Evolutionary conservation across 768 basidiomycete genomes (phyloP).

Genomic region (Leccinellum rugosiceps): DNA sequence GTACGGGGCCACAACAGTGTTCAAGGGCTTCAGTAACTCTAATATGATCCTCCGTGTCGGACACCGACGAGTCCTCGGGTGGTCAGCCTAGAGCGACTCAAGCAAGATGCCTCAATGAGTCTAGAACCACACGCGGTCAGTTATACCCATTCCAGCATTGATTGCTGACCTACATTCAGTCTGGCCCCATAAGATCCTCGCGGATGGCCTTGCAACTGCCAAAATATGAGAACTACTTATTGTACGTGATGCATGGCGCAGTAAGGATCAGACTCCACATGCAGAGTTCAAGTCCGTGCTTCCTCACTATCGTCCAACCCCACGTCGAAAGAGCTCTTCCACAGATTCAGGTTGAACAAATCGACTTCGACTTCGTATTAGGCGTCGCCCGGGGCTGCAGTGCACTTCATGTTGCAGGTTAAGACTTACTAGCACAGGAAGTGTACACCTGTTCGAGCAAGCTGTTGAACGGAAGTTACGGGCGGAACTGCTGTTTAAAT

Average conservation of each 20-base stretch:
- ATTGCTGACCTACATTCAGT: too few relatives aligned
- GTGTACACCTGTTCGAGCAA: neutral
- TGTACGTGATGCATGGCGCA: neutral
- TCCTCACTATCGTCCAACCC: neutral
- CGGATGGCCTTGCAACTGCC: neutral
- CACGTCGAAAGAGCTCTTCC: neutral
- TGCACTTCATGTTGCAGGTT: neutral
- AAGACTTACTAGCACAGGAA: neutral
- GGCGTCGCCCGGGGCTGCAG: neutral
- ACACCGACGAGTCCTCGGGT: too few relatives aligned
- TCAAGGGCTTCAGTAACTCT: neutral
- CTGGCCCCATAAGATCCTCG: neutral
- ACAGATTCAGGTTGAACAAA: neutral
- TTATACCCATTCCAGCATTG: too few relatives aligned
- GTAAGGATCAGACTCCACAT: neutral
- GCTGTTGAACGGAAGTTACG: neutral
- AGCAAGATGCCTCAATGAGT: neutral
- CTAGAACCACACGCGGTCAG: too few relatives aligned
- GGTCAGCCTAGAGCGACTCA: neutral
- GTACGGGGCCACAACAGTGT: neutral
- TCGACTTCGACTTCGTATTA: neutral
- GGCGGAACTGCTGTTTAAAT: neutral
- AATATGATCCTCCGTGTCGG: neutral
- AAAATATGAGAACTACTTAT: neutral
- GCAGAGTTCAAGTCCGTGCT: neutral